Percentiles rank a stretch among this genome's conserved stretches.
Conservation (phyloP, 129 eudicot genomes). For the Heracleum sosnowskyi region DNA sequence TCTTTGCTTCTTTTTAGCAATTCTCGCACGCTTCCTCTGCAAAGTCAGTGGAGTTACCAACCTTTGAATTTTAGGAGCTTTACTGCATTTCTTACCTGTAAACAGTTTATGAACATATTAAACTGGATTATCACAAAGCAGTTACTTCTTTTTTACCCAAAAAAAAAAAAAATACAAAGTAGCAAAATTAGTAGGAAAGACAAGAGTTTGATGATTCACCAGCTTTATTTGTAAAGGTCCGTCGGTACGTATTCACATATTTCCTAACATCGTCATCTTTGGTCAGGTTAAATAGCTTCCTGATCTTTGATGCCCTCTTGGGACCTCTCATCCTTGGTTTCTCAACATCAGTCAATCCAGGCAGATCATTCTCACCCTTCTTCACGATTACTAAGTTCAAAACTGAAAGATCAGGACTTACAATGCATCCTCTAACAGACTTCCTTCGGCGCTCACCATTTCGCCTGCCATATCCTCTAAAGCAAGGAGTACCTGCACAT, state of each 20-base stretch:
- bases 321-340: constrained; percentile 91
- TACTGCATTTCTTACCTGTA: constrained; percentile 64
- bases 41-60: constrained; percentile 71
- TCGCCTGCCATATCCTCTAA: constrained; percentile 70
- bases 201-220: constrained; percentile 19
- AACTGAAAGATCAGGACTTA: constrained; percentile 73
- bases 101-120: not conserved
- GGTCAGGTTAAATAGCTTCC: constrained; percentile 69
- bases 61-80: constrained; percentile 77
- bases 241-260: constrained; percentile 76
- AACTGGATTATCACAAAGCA: too few relatives aligned
- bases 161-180: not conserved
- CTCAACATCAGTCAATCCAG: constrained; percentile 72
- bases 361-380: constrained; percentile 74
- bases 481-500: constrained; percentile 64
- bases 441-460: constrained; percentile 77
- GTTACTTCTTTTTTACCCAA: too few relatives aligned
- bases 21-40: constrained; percentile 83
- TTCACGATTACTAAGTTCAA: constrained; percentile 69
- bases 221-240: constrained; percentile 52
- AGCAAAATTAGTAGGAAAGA: too few relatives aligned
- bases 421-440: constrained; percentile 79
- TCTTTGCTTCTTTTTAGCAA: constrained; percentile 82
- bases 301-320: constrained; percentile 77
- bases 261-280: constrained; percentile 84